These are phyloP conservation scores for Nepenthes mirabilis DNA, from an alignment of 148 eudicot species.

Conservation along the genomic window DNA sequence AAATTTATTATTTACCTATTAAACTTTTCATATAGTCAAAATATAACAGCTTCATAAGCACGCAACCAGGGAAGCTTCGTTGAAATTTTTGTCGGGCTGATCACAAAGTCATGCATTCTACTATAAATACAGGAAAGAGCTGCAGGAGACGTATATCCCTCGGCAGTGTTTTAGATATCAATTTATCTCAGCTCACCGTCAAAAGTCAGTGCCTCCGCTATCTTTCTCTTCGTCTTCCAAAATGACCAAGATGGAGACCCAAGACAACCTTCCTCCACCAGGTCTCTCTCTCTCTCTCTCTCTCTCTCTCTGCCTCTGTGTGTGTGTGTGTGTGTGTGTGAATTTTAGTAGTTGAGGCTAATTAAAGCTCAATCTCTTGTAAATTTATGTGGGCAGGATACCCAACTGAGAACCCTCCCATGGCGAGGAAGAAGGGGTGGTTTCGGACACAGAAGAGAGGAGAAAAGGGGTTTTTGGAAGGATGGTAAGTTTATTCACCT, in stretches of 20 bases:
- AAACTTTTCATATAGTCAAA: no score
- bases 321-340: background rate
- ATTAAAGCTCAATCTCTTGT: background rate
- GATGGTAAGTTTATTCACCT: background rate
- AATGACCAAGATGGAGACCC: background rate
- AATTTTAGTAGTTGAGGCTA: background rate
- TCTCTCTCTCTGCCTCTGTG: background rate
- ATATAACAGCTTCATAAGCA: no score
- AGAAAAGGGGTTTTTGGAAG: background rate
- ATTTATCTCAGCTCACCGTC: no score
- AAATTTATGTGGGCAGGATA: background rate
- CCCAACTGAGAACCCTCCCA: constrained; percentile 1
- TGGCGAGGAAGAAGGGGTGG: constrained; percentile 1
- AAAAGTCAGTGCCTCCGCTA: no score
- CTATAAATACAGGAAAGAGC: no score
- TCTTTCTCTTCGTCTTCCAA: background rate
- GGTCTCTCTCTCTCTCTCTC: background rate
- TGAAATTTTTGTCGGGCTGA: no score
- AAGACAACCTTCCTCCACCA: background rate
- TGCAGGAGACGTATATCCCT: no score
- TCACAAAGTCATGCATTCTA: no score
- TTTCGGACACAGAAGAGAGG: constrained; percentile 2
- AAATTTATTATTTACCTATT: no score
- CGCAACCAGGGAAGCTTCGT: no score
- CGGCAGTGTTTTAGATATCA: no score